These are phyloP conservation scores for Symbiodinium natans DNA, from an alignment of 73 alveolate genomes.

Conservation along the genomic window DNA sequence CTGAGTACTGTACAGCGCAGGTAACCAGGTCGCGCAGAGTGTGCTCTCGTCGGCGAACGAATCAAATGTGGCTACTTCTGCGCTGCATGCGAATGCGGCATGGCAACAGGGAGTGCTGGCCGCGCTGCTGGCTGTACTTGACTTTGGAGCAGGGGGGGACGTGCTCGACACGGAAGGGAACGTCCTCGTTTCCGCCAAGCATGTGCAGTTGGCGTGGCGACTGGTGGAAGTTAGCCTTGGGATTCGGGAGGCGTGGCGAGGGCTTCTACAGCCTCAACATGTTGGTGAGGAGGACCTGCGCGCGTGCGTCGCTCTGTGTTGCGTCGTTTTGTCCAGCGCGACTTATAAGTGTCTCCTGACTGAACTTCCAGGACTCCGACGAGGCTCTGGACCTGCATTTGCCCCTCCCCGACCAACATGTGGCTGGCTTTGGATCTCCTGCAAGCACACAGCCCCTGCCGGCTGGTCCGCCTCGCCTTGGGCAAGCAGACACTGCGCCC, in stretches of 20 bases:
- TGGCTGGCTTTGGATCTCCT: too few species aligned
- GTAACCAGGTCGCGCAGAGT: conserved; percentile 31
- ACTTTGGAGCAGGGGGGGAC: conserved; percentile 1
- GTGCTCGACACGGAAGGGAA: background rate
- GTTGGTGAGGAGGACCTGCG: too few species aligned
- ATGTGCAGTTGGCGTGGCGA: conserved; percentile 30
- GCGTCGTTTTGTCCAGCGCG: background rate
- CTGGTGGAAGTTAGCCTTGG: background rate
- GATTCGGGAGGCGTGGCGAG: background rate
- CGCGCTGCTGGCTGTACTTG: conserved; percentile 10
- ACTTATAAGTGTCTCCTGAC: background rate
- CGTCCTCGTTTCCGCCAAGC: background rate
- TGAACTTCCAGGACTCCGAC: background rate
- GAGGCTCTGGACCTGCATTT: background rate
- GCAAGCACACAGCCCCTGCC: too few species aligned
- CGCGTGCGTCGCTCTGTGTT: background rate
- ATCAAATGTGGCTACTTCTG: background rate
- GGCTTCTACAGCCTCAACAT: background rate
- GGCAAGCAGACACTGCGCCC: too few species aligned
- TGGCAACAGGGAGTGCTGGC: background rate
- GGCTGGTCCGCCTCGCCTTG: too few species aligned
- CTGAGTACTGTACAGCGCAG: background rate
- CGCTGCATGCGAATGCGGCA: conserved; percentile 22
- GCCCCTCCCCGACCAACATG: background rate
- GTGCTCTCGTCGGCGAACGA: background rate